Evolutionary conservation across 2,329 filamentous ascomycete species (phyloP).

Genomic region (Stemphylium beticola): DNA sequence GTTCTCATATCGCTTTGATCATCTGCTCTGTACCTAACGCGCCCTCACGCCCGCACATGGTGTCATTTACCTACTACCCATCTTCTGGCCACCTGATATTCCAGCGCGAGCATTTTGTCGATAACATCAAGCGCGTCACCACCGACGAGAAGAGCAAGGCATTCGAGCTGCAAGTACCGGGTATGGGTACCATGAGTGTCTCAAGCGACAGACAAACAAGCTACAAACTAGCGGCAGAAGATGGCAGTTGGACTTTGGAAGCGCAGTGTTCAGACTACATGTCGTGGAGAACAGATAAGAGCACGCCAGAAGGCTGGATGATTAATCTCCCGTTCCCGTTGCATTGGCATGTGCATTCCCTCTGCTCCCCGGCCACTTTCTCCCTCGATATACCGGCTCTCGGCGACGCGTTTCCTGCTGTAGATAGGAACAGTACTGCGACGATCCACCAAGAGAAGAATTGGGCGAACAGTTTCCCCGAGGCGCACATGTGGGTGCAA

Average conservation of each 20-base stretch:
- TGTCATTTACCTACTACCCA: constrained; percentile 59
- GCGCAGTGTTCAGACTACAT: constrained; percentile 49
- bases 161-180: constrained; percentile 51
- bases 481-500: constrained; percentile 50
- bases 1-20: constrained; percentile 55
- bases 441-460: constrained; percentile 60
- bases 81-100: constrained; percentile 40
- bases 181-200: constrained; percentile 49
- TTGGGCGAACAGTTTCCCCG: constrained; percentile 56
- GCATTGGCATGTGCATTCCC: constrained; percentile 60
- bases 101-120: constrained; percentile 54
- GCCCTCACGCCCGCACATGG: constrained; percentile 49
- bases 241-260: constrained; percentile 47
- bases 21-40: constrained; percentile 56
- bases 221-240: constrained; percentile 39
- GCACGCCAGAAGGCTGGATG: constrained; percentile 56
- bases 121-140: constrained; percentile 46
- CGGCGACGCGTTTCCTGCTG: constrained; percentile 23
- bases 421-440: constrained; percentile 43
- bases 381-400: constrained; percentile 47
- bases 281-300: constrained; percentile 46
- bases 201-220: constrained; percentile 46
- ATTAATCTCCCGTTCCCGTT: constrained; percentile 55
- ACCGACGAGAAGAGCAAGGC: constrained; percentile 37
- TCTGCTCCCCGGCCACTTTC: constrained; percentile 51